These are phyloP conservation scores for Lactarius pseudohatsudake DNA, from an alignment of 768 basidiomycete genomes.

Conservation along the genomic window DNA sequence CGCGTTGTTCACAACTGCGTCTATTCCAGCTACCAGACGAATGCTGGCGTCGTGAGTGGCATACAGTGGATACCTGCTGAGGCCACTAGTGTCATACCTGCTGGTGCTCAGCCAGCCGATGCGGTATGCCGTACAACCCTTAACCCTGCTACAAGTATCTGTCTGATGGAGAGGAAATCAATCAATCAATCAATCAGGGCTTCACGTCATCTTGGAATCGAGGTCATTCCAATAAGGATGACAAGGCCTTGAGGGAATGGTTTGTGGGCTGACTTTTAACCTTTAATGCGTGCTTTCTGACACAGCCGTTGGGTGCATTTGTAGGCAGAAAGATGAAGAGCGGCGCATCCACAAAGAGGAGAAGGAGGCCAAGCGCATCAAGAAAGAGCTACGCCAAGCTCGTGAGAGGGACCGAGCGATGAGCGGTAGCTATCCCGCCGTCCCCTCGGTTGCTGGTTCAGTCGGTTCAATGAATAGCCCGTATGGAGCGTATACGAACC, in stretches of 20 bases:
- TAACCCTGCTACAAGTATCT: conserved; percentile 3
- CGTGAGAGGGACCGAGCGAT: conserved; percentile 53
- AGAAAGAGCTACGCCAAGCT: conserved; percentile 48
- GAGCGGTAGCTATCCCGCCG: conserved; percentile 41
- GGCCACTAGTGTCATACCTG: conserved; percentile 57
- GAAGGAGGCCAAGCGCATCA: conserved; percentile 43
- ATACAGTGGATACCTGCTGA: conserved; percentile 71
- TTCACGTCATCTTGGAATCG: conserved; percentile 59
- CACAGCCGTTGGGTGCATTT: neutral
- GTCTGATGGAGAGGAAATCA: conserved; percentile 10
- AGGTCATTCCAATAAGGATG: conserved; percentile 32
- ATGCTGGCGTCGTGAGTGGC: conserved; percentile 64
- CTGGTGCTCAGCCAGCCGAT: conserved; percentile 59
- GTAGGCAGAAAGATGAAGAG: conserved; percentile 45
- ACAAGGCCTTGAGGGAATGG: conserved; percentile 30
- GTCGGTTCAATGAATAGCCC: conserved; percentile 8
- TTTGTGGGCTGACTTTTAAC: conserved; percentile 11
- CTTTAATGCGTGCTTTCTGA: conserved; percentile 8
- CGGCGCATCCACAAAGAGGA: conserved; percentile 55
- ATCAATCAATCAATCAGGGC: conserved; percentile 42
- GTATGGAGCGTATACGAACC: conserved; percentile 31
- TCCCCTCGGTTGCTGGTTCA: conserved; percentile 5
- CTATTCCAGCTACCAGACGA: conserved; percentile 64
- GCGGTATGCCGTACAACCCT: conserved; percentile 41
- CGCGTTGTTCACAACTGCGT: neutral